These are phyloP conservation scores for Tremellales sp. DNA, from an alignment of 1,284 basidiomycete species.

Conservation along the genomic window DNA sequence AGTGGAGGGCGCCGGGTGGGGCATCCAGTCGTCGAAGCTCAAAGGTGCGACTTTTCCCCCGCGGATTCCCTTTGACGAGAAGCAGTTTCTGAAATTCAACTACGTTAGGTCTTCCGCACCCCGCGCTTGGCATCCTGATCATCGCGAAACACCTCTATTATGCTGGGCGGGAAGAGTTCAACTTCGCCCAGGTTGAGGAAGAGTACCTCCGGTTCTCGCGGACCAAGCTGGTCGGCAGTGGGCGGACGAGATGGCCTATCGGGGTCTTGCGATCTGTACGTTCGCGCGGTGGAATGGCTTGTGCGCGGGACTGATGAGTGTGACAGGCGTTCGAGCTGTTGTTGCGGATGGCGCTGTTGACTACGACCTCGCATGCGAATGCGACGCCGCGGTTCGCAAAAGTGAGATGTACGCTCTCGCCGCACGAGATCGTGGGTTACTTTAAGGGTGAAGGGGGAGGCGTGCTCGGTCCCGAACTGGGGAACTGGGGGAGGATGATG, in stretches of 20 bases:
- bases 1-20: slow-evolving; percentile 43
- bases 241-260: slow-evolving; percentile 42
- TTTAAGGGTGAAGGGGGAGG: slow-evolving; percentile 43
- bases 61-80: not conserved
- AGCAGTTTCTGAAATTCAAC: not conserved
- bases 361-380: slow-evolving; percentile 26
- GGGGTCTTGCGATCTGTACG: slow-evolving; percentile 37
- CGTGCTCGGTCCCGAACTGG: slow-evolving; percentile 42
- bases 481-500: slow-evolving; percentile 44
- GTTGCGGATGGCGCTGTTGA: slow-evolving; percentile 35
- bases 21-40: slow-evolving; percentile 23
- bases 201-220: slow-evolving; percentile 48
- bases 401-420: slow-evolving; percentile 38
- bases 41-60: slow-evolving; percentile 13
- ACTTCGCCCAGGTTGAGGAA: slow-evolving; percentile 46
- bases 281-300: slow-evolving; percentile 2
- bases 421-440: slow-evolving; percentile 46
- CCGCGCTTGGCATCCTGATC: slow-evolving; percentile 43
- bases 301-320: not conserved
- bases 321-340: slow-evolving; percentile 42
- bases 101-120: slow-evolving; percentile 39
- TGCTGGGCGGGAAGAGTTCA: slow-evolving; percentile 60
- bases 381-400: slow-evolving; percentile 38
- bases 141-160: slow-evolving; percentile 66
- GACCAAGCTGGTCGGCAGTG: slow-evolving; percentile 46